Base-by-base conservation (phyloP, 2,329 filamentous ascomycete species). In the Arthrobotrys sinensis region DNA sequence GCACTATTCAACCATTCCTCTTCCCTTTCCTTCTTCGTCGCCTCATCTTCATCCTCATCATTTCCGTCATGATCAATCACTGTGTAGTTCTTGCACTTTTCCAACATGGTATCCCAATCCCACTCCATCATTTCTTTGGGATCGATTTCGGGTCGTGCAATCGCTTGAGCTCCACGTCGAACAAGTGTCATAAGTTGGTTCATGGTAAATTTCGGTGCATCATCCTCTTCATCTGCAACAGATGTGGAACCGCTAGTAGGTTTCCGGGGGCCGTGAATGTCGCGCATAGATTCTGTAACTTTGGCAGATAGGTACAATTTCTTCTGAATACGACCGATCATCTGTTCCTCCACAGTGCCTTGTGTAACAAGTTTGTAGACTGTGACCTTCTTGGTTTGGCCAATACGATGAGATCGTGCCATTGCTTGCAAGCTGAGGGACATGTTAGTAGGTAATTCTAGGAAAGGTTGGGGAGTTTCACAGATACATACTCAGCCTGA, bases 241-340 rank as follows among this genome's bases (percentile, higher is more conserved):
- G 52, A 38, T n/a, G 52, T 36, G 36, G 40, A 4, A 8, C 69
- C 2, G 80, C 79, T 8, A 77, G 43, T 66, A 21, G 32, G 53
- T 6, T 80, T 81, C 4, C 81, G 80, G 34, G 79, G 32, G 80
- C 81, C 45, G 63, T 89, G 87, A 5, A 88, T 85, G 79, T 87
- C 88, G 48, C 86, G 85, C 87, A 90, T 89, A 0, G 86, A 86
- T 76, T 90, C 88, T 0, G 88, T 90, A 16, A 90, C 88, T 80
- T 89, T 90, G 0, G 87, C 85, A 0, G 88, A 89, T 0, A 90
- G 84, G 77, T 90, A 90, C 0, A 90, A 84, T 83, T 90, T 91
- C 84, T 90, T 90, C 5, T 86, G 85, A n/a, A 89, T 87, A 0
- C 88, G 84, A 0, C 87, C 85, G 82, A 88, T 85, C 87, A 89